phyloP scores from a whole-genome alignment of 306 rosid genomes.

The Senna siamea region DNA sequence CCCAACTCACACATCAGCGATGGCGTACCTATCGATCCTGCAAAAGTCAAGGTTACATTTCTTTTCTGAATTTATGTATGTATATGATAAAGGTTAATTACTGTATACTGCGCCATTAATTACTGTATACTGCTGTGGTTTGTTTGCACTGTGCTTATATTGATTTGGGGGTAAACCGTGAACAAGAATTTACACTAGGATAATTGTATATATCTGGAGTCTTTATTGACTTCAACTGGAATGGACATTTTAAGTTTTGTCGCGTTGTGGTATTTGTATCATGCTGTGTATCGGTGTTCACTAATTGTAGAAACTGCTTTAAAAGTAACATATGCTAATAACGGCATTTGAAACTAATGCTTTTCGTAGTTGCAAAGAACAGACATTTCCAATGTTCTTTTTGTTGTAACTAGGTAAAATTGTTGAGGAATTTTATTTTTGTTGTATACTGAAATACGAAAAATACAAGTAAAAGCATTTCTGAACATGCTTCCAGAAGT shows the following conservation, averaged over 20 bases:
- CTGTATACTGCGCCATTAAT: no score
- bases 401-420: no score
- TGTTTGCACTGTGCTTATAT: no score
- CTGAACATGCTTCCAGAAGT: neutral
- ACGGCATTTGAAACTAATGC: neutral
- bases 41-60: conserved; percentile 60
- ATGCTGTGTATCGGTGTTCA: neutral
- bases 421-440: no score
- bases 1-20: conserved; percentile 29
- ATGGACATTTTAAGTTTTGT: neutral
- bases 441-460: neutral
- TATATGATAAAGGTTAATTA: no score
- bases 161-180: no score
- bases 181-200: no score
- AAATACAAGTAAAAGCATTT: neutral
- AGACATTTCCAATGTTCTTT: no score
- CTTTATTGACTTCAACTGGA: no score
- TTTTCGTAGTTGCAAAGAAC: neutral
- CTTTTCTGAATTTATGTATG: neutral
- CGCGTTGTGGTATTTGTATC: neutral
- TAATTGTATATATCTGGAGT: no score
- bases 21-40: conserved; percentile 54
- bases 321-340: neutral
- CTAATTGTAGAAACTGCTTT: neutral
- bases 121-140: no score